These are phyloP conservation scores for Marasmius sp. DNA, from an alignment of 1,284 basidiomycete species.

Conservation along the genomic window DNA sequence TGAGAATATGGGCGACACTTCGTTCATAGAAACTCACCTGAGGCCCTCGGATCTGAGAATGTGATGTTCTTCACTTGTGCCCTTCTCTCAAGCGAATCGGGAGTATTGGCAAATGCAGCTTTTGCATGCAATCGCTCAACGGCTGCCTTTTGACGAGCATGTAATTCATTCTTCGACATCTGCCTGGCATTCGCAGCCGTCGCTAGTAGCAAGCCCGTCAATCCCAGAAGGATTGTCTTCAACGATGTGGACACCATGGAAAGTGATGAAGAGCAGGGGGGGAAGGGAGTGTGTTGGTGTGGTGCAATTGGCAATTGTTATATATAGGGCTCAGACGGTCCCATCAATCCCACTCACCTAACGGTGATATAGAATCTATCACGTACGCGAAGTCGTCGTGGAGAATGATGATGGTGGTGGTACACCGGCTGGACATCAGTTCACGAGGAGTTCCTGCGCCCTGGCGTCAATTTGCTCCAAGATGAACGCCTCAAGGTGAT, in stretches of 20 bases:
- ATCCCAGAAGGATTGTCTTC: neutral
- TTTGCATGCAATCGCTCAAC: conserved; percentile 36
- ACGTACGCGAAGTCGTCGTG: too few relatives aligned
- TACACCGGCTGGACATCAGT: too few relatives aligned
- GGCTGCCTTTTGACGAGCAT: conserved; percentile 38
- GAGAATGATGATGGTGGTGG: too few relatives aligned
- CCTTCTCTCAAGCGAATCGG: conserved; percentile 1
- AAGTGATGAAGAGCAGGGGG: neutral
- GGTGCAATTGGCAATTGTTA: neutral
- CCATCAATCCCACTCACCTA: neutral
- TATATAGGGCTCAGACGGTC: too few relatives aligned
- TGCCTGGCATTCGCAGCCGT: conserved; percentile 20
- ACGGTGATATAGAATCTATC: too few relatives aligned
- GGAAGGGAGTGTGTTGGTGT: neutral
- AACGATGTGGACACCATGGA: neutral
- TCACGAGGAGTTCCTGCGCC: too few relatives aligned
- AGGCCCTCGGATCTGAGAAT: conserved; percentile 66
- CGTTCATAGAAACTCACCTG: conserved; percentile 37
- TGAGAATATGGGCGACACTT: neutral
- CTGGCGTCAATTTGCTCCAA: too few relatives aligned
- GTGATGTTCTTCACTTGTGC: conserved; percentile 60
- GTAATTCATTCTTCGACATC: conserved; percentile 37
- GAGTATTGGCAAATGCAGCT: conserved; percentile 10
- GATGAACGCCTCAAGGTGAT: too few relatives aligned
- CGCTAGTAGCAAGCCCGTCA: conserved; percentile 5